Evolutionary conservation across 164 flowering plant genomes (phyloP).

Genomic region (Kingdonia uniflora): DNA sequence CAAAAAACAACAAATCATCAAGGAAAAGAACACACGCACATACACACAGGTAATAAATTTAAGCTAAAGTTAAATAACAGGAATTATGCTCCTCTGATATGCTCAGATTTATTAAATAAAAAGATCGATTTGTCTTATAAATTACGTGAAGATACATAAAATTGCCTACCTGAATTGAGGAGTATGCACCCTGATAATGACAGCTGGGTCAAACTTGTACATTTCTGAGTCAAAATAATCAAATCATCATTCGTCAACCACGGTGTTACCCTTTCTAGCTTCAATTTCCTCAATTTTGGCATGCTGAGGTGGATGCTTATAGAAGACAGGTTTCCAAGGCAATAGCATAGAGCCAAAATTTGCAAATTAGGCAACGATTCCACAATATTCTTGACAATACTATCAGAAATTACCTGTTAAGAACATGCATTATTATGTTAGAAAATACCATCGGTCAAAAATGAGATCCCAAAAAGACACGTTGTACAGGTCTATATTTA

Average conservation of each 20-base stretch:
- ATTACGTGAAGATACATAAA: too few relatives aligned
- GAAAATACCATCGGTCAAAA: too few relatives aligned
- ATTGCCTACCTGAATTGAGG: constrained; percentile 46
- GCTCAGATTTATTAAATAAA: too few relatives aligned
- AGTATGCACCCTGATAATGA: constrained; percentile 58
- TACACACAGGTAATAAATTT: too few relatives aligned
- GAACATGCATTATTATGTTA: background rate
- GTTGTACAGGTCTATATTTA: too few relatives aligned
- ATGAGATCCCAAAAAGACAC: too few relatives aligned
- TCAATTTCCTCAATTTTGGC: constrained; percentile 53
- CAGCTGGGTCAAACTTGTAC: constrained; percentile 41
- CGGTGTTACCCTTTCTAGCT: constrained; percentile 62
- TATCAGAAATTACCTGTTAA: constrained; percentile 58
- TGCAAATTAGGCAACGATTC: constrained; percentile 31
- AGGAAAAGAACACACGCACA: background rate
- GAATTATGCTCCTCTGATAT: too few relatives aligned
- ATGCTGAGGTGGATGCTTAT: constrained; percentile 28
- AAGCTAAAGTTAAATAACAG: too few relatives aligned
- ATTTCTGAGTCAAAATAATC: constrained; percentile 36
- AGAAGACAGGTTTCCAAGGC: constrained; percentile 64
- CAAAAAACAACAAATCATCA: constrained; percentile 6
- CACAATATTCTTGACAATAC: constrained; percentile 26
- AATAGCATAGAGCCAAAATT: constrained; percentile 48
- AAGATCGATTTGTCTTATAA: too few relatives aligned
- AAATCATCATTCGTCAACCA: constrained; percentile 71